Percentiles rank a stretch among this genome's conserved stretches.
phyloP scores from a whole-genome alignment of 345 rosid genomes.

The Salix exigua region DNA sequence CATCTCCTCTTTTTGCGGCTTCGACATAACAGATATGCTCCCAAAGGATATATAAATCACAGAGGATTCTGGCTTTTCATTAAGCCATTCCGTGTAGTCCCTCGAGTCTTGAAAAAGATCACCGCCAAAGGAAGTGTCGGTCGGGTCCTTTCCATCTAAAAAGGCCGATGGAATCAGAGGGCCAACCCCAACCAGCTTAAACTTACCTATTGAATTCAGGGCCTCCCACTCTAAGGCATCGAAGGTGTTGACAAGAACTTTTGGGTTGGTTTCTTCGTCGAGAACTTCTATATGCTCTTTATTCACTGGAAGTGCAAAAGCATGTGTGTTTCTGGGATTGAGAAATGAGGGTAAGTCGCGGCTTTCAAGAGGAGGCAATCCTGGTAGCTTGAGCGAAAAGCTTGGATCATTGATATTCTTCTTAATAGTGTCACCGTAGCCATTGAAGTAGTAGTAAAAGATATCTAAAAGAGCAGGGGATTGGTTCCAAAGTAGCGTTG shows the following conservation, averaged over 20 bases:
- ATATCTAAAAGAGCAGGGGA: conserved; percentile 52
- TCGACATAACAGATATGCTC: conserved; percentile 34
- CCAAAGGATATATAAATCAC: conserved; percentile 51
- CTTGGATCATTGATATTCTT: conserved; percentile 11
- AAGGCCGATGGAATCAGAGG: conserved; percentile 12
- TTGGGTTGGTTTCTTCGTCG: conserved; percentile 34
- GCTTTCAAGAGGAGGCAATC: conserved; percentile 28
- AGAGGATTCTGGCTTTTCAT: conserved; percentile 28
- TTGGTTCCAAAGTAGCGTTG: conserved; percentile 54
- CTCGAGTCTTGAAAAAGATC: conserved; percentile 16
- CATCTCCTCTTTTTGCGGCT: conserved; percentile 41
- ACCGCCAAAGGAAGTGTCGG: conserved; percentile 6
- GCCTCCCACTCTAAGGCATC: conserved; percentile 54
- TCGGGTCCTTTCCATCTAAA: background rate
- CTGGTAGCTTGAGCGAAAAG: conserved; percentile 34
- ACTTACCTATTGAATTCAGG: conserved; percentile 21
- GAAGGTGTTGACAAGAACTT: conserved; percentile 48
- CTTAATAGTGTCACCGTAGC: conserved; percentile 26
- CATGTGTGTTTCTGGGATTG: conserved; percentile 15
- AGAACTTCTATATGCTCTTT: conserved; percentile 36
- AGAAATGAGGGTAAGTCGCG: conserved; percentile 53
- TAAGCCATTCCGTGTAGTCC: conserved; percentile 39
- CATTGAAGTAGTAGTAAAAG: conserved; percentile 48
- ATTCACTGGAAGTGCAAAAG: conserved; percentile 12
- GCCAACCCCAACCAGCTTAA: background rate